phyloP scores from a whole-genome alignment of 768 basidiomycete species.

The Hortiboletus flavorubellus region DNA sequence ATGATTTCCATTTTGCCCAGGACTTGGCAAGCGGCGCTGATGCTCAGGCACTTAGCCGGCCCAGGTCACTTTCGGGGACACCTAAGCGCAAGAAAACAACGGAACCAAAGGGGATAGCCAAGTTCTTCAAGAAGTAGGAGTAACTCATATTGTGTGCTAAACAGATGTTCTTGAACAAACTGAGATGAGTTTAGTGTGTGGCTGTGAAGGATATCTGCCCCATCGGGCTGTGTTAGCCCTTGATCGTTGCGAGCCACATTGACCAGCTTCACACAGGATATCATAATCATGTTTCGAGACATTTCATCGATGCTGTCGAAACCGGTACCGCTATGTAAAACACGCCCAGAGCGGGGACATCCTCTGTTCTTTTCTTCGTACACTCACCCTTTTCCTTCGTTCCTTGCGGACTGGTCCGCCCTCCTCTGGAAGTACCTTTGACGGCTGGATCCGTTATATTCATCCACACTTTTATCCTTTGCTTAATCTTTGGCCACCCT shows the following conservation, averaged over 20 bases:
- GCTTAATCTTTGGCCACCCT: background rate
- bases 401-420: conserved; percentile 35
- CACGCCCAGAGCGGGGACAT: background rate
- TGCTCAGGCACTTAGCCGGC: background rate
- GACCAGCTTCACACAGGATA: conserved; percentile 8
- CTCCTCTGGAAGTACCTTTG: conserved; percentile 29
- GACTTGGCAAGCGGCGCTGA: conserved; percentile 55
- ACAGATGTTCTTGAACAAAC: background rate
- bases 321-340: background rate
- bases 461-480: conserved; percentile 5
- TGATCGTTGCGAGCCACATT: conserved; percentile 17
- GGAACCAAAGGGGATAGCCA: conserved; percentile 42
- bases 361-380: conserved; percentile 14
- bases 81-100: conserved; percentile 32
- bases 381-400: conserved; percentile 17
- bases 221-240: conserved; percentile 6
- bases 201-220: background rate
- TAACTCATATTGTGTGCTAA: background rate
- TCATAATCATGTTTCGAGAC: background rate
- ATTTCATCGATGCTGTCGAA: conserved; percentile 5
- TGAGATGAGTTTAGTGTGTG: background rate
- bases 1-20: conserved; percentile 87
- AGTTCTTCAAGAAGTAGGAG: conserved; percentile 41
- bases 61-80: conserved; percentile 12
- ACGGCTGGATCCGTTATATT: conserved; percentile 23